phyloP scores from a whole-genome alignment of 148 eudicot species.

The Fagopyrum esculentum region DNA sequence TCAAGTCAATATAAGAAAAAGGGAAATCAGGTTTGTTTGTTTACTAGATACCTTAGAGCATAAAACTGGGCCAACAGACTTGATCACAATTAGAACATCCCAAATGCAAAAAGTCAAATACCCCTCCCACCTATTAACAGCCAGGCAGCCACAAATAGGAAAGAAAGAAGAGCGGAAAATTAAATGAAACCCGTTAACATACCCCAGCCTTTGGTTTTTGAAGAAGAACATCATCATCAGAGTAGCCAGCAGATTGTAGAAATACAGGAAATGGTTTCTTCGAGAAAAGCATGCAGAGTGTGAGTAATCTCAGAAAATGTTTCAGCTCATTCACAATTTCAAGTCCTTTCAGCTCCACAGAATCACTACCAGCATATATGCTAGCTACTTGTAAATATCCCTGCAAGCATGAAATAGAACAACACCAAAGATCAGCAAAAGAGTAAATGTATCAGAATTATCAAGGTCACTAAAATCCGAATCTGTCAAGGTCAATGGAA shows the following conservation, averaged over 20 bases:
- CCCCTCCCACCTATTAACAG: slow-evolving; percentile 3
- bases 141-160: neutral
- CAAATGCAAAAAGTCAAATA: neutral
- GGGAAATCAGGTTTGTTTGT: neutral
- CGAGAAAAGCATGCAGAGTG: slow-evolving; percentile 75
- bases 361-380: slow-evolving; percentile 75
- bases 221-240: slow-evolving; percentile 74
- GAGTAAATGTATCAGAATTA: neutral
- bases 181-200: slow-evolving; percentile 18
- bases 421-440: slow-evolving; percentile 2
- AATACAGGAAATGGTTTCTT: slow-evolving; percentile 92
- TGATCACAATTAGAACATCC: neutral
- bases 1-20: slow-evolving; percentile 1
- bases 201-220: slow-evolving; percentile 98
- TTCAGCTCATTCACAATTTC: slow-evolving; percentile 60
- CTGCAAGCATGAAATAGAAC: slow-evolving; percentile 32
- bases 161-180: neutral
- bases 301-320: slow-evolving; percentile 50
- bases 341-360: slow-evolving; percentile 58
- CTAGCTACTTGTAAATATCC: slow-evolving; percentile 74
- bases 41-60: neutral
- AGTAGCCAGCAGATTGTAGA: slow-evolving; percentile 74
- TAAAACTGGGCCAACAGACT: neutral
- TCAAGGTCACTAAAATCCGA: neutral
- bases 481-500: neutral